Evolutionary conservation across 495 filamentous ascomycete genomes (phyloP).

Genomic region (Delitschia confertaspora): DNA sequence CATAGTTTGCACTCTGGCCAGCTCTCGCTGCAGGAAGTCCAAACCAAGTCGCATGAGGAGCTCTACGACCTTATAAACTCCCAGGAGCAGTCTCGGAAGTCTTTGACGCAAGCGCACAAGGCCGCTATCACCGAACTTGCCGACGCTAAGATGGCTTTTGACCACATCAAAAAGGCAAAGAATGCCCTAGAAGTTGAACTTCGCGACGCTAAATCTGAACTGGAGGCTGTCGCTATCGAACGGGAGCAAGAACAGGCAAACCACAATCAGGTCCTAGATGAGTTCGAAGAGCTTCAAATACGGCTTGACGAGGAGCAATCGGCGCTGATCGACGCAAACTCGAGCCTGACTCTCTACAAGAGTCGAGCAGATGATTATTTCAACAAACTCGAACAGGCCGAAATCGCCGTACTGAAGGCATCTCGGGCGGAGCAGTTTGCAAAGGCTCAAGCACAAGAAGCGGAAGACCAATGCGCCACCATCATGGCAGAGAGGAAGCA

Average conservation of each 20-base stretch:
- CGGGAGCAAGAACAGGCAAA: conserved; percentile 78
- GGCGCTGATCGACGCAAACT: conserved; percentile 71
- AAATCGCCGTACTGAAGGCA: conserved; percentile 90
- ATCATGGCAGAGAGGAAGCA: conserved; percentile 89
- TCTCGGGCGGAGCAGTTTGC: conserved; percentile 88
- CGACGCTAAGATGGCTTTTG: conserved; percentile 77
- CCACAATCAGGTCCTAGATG: conserved; percentile 78
- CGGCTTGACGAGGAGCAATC: conserved; percentile 82
- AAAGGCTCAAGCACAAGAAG: conserved; percentile 76
- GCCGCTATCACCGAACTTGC: conserved; percentile 73
- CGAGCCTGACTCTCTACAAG: conserved; percentile 85
- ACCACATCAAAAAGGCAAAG: conserved; percentile 72
- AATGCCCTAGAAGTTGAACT: conserved; percentile 79
- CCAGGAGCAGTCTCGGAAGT: conserved; percentile 80
- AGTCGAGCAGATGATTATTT: conserved; percentile 93
- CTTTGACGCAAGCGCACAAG: conserved; percentile 75
- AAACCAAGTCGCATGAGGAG: conserved; percentile 90
- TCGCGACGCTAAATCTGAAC: conserved; percentile 71
- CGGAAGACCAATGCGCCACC: conserved; percentile 80
- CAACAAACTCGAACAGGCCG: conserved; percentile 92
- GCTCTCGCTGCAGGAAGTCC: conserved; percentile 81
- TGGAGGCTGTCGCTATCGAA: conserved; percentile 65
- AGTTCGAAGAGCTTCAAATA: conserved; percentile 91
- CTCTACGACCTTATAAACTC: conserved; percentile 88
- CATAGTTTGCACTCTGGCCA: conserved; percentile 81